phyloP scores from a whole-genome alignment of 129 eudicot genomes.

The Ambrosia artemisiifolia region DNA sequence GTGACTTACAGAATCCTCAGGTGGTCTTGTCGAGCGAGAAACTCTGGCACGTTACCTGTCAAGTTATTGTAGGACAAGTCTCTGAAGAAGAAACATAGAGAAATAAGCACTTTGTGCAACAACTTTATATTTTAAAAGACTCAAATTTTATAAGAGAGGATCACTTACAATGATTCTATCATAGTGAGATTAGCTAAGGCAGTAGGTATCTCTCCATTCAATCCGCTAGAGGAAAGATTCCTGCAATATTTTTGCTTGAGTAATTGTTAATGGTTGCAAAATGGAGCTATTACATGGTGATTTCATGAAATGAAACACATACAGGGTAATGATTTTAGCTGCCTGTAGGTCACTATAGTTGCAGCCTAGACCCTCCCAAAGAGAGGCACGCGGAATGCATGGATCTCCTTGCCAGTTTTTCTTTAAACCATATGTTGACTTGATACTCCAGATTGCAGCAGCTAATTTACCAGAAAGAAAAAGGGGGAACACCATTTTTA shows the following conservation, averaged over 20 bases:
- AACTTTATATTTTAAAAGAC: too few species aligned
- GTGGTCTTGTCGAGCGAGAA: neutral
- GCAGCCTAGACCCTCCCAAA: too few species aligned
- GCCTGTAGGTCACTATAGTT: too few species aligned
- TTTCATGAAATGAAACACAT: too few species aligned
- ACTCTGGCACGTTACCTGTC: slow-evolving; percentile 20
- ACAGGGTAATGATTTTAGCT: too few species aligned
- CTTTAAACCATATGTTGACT: too few species aligned
- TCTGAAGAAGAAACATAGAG: slow-evolving; percentile 12
- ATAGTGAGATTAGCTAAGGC: slow-evolving; percentile 23
- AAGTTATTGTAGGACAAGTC: slow-evolving; percentile 12
- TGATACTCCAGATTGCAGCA: too few species aligned
- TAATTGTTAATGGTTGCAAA: neutral
- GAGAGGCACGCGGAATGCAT: too few species aligned
- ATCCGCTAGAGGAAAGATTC: slow-evolving; percentile 26
- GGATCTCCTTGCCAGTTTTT: too few species aligned
- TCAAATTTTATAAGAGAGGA: too few species aligned
- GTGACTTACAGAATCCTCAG: neutral
- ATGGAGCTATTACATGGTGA: neutral
- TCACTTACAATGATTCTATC: slow-evolving; percentile 26
- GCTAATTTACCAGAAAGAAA: too few species aligned
- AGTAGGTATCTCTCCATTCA: neutral
- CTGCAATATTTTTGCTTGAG: neutral
- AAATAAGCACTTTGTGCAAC: neutral
- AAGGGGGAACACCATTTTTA: too few species aligned